Evolutionary conservation across 345 rosid genomes (phyloP).

Genomic region (Nephelium lappaceum): DNA sequence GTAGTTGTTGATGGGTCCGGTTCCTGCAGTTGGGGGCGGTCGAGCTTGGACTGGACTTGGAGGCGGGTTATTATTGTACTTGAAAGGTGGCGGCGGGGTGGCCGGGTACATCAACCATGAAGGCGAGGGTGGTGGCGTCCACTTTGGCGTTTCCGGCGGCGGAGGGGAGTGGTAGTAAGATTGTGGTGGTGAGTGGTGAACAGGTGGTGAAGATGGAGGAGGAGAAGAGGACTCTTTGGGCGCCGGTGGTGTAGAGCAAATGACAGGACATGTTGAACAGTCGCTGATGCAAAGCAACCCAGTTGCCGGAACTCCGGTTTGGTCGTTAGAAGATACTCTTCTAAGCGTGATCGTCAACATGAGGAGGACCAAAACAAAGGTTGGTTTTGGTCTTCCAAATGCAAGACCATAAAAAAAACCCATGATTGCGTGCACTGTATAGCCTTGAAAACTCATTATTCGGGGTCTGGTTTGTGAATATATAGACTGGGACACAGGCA

Average conservation of each 20-base stretch:
- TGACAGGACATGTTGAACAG: conserved; percentile 47
- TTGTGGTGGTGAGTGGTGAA: conserved; percentile 28
- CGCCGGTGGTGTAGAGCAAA: conserved; percentile 47
- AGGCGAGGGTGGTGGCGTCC: conserved; percentile 18
- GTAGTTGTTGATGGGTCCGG: conserved; percentile 30
- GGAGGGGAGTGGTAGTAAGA: conserved; percentile 25
- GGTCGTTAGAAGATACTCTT: conserved; percentile 27
- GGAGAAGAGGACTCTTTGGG: conserved; percentile 17
- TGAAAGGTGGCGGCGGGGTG: conserved; percentile 54
- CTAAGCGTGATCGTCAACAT: conserved; percentile 26
- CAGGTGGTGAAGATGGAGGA: conserved; percentile 28
- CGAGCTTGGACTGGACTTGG: conserved; percentile 15
- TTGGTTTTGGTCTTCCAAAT: conserved; percentile 19
- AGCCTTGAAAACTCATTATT: conserved; percentile 5
- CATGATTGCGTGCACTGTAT: conserved; percentile 18
- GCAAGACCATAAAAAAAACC: neutral
- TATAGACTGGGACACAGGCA: neutral
- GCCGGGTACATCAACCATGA: conserved; percentile 17
- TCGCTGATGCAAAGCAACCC: conserved; percentile 49
- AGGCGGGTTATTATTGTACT: conserved; percentile 31
- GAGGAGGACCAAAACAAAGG: conserved; percentile 18
- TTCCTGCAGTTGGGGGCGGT: conserved; percentile 31
- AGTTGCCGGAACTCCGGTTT: conserved; percentile 22
- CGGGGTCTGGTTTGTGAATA: neutral
- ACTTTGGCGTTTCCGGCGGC: conserved; percentile 11